Base-by-base conservation (phyloP, 176 grass and related monocot genomes). In the Tillandsia fasciculata region DNA sequence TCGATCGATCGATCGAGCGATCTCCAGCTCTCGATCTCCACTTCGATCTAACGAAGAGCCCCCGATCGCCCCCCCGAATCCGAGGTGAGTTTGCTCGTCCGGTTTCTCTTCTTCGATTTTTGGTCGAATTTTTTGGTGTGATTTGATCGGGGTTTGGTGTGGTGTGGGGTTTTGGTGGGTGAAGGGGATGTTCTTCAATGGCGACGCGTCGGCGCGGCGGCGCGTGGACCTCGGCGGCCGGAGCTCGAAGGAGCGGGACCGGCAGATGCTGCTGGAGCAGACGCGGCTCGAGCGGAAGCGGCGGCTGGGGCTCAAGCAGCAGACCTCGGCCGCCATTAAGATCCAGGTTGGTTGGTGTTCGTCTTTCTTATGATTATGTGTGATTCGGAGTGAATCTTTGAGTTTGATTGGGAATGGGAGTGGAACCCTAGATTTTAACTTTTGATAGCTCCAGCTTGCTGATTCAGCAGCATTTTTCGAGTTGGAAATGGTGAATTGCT, bases 231-330 rank as follows among this genome's bases (percentile, higher is more conserved):
- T 99, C 23, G 94, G 94, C 50, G 94, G 94, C 14, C 82, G 94
- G 50, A 99, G 94, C 84, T 90, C 22, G 74, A 99, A 99, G 80
- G 89, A 99, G 82, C 85, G 94, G 51, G 89, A 93, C 72, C 89
- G 94, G 70, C 77, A 99, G 87, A 78, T 88, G 66, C 81, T 99
- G 72, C 74, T 99, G 20, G 82, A 86, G 63, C 84, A 99, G 80
- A 84, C 94, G 57, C 81, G 94, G 17, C 81, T 93, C 64, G 94
- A 99, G 79, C 83, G 94, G 12, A 83, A 86, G 20, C 84, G 81
- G 29, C 77, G 94, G 17, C 71, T 76, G 66, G 79, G 66, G 11
- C 48, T 88, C 11, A 84, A 89, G 15, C 89, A 85, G 49, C 94
- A 90, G 69, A 93, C 79, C 74, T 79, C 75, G 1, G 86, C 94